These are phyloP conservation scores for Lepiota subincarnata DNA, from an alignment of 768 basidiomycete species.

Conservation along the genomic window DNA sequence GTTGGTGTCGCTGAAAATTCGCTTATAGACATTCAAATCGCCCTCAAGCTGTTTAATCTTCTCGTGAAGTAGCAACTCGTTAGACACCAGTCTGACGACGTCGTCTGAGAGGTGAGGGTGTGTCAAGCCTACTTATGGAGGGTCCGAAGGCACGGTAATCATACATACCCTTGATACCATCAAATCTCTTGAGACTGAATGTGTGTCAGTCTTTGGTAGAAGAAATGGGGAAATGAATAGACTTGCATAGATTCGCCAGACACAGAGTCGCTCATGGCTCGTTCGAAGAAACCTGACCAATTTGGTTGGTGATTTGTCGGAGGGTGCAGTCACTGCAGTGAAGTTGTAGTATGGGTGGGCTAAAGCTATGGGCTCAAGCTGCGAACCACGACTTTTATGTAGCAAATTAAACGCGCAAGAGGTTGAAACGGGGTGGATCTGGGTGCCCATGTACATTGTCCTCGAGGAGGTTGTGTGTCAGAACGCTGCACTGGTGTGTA, in stretches of 20 bases:
- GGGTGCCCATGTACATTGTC: neutral
- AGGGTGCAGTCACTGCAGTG: no score
- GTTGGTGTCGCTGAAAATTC: slow-evolving; percentile 35
- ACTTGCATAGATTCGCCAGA: slow-evolving; percentile 3
- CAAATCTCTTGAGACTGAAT: slow-evolving; percentile 4
- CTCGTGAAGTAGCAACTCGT: slow-evolving; percentile 26
- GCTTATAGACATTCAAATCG: slow-evolving; percentile 40
- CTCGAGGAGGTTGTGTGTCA: neutral
- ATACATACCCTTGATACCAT: slow-evolving; percentile 9
- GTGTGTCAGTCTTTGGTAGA: neutral
- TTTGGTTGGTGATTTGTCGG: neutral
- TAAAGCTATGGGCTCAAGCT: no score
- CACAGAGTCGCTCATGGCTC: neutral
- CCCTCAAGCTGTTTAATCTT: slow-evolving; percentile 32
- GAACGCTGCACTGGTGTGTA: no score
- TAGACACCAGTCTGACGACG: slow-evolving; percentile 31
- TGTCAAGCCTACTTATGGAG: no score
- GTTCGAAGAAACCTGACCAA: neutral
- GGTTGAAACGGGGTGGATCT: neutral
- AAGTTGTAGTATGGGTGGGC: no score
- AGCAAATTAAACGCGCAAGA: neutral
- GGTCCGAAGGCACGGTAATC: no score
- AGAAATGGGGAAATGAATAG: neutral
- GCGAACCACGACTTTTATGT: neutral
- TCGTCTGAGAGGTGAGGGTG: slow-evolving; percentile 26